phyloP scores from a whole-genome alignment of 2,329 filamentous ascomycete species.

The Colletotrichum echinochloae region DNA sequence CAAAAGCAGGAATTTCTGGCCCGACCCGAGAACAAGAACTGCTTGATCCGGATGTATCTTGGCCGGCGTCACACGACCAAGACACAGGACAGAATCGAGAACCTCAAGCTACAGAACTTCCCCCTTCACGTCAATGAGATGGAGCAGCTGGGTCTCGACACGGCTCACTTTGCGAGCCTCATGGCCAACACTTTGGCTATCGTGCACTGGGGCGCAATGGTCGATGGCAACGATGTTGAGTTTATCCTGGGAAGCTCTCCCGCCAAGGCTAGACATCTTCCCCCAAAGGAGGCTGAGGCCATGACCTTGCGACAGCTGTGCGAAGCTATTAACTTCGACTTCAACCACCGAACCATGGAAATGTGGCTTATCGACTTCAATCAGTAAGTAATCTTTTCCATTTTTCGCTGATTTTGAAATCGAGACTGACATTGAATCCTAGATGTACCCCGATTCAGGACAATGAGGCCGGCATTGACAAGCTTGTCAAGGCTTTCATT shows the following conservation, averaged over 20 bases:
- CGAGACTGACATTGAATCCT: background rate
- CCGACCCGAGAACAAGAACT: background rate
- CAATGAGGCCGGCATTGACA: slow-evolving; percentile 1
- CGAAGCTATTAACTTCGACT: background rate
- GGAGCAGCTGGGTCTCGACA: background rate
- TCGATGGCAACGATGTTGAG: background rate
- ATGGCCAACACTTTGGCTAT: background rate
- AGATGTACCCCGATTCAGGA: background rate
- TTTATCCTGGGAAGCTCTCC: background rate
- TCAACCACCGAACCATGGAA: background rate
- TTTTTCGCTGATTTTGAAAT: background rate
- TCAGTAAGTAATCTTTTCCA: background rate
- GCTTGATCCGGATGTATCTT: background rate
- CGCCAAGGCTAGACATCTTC: background rate
- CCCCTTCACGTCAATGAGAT: background rate
- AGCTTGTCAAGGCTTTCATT: slow-evolving; percentile 1
- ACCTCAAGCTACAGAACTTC: background rate
- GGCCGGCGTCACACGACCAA: background rate
- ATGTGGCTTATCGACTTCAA: background rate
- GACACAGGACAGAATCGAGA: background rate
- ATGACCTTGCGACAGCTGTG: background rate
- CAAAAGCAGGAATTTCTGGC: background rate
- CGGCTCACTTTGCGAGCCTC: background rate
- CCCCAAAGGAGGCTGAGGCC: background rate
- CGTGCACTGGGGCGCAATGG: background rate